Conservation (phyloP, 176 grass and related monocot species). For the Bonia amplexicaulis region DNA sequence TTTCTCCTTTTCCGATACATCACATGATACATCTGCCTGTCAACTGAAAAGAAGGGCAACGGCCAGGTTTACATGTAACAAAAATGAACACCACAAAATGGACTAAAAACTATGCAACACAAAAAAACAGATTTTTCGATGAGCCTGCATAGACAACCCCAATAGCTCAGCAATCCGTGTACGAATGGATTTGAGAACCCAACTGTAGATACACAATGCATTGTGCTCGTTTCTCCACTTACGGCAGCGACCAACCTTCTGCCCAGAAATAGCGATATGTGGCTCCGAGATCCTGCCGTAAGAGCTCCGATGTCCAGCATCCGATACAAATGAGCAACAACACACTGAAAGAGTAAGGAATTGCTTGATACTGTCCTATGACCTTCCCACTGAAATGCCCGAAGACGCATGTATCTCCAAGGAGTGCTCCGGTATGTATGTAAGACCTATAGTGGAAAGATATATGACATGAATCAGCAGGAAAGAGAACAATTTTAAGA, state of each 20-base stretch:
- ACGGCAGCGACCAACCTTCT: constrained; percentile 6
- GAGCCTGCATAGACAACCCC: not conserved
- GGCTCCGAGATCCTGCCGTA: not conserved
- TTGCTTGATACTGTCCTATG: constrained; percentile 33
- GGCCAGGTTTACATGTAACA: constrained; percentile 2
- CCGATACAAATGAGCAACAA: constrained; percentile 15
- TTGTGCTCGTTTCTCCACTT: not conserved
- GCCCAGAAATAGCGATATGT: not conserved
- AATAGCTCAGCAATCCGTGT: not conserved
- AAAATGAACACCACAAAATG: not conserved
- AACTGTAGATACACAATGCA: not conserved
- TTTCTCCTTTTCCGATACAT: constrained; percentile 4
- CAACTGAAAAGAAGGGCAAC: not conserved
- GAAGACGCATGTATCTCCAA: constrained; percentile 91
- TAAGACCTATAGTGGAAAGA: constrained; percentile 49
- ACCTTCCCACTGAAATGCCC: constrained; percentile 57
- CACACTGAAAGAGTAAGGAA: not conserved
- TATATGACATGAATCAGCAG: not conserved
- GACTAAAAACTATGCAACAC: constrained; percentile 27
- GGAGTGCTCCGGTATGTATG: constrained; percentile 82
- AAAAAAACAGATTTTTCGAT: constrained; percentile 1
- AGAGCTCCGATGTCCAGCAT: constrained; percentile 4
- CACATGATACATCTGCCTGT: constrained; percentile 9
- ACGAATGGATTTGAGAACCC: constrained; percentile 1
- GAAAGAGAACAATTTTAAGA: not conserved